Base-by-base conservation (phyloP, 192 early-diverging fungal genomes). In the Backusella psychrophila region DNA sequence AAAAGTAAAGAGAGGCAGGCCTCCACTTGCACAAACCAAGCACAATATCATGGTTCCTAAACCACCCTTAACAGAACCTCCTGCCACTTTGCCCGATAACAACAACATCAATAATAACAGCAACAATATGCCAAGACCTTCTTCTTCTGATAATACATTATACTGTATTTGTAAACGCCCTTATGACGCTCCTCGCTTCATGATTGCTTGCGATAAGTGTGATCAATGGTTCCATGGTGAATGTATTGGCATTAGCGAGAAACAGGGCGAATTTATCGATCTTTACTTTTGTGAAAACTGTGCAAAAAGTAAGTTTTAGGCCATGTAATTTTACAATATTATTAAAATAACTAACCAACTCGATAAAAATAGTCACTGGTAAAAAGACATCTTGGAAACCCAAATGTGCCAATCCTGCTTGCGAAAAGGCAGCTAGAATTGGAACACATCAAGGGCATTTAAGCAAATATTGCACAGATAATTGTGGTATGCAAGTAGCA, bases 171-270 rank as follows among this genome's bases (percentile, higher is more conserved):
- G 93, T 70, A 82, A 83, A 26, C 72, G 81, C 29, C 83, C 81
- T 4, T 87, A 86, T 75, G 90, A 89, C 56, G 82, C 74, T 4
- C 81, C 77, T 33, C 82, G 83, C 21, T 87, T 87, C 66, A 94
- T 94, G 93, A 93, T 94, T 82, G 86, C 83, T 0, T 94, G 93
- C 78, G 93, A 94, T 70, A 75, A 72, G 17, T 94, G 93, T 74
- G 86, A 89, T 72, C 88, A 87, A 68, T 94, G 93, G 93, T 94
- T 85, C 73, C 93, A 94, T 85, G 90, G 91, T 42, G 82, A 83
- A 14, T 94, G 93, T 66, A 88, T 94, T 4, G 88, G 88, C 1
- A 82, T 94, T 67, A 82, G 84, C 26, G 82, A 85, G 44, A 84
- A 83, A 14, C 82, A 89, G 38, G 87, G 84, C 9, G 81, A 86